phyloP scores from a whole-genome alignment of 1,139 yeast species.

The Suhomyces anneliseae region DNA sequence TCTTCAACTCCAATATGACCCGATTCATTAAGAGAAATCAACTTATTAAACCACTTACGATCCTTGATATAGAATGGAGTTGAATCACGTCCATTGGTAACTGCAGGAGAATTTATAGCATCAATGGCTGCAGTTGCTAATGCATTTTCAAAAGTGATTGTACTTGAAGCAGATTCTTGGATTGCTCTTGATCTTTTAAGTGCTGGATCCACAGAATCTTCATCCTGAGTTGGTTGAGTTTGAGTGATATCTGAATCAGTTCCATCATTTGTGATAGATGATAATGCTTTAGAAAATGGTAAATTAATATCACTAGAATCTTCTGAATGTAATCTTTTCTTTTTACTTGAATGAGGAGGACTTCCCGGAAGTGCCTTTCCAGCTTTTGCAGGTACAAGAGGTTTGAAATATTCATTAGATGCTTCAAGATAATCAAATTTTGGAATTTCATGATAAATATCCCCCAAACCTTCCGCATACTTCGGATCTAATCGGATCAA shows the following conservation, averaged over 20 bases:
- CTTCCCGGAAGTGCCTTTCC: constrained; percentile 11
- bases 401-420: constrained; percentile 30
- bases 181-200: constrained; percentile 25
- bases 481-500: constrained; percentile 30
- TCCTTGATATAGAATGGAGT: constrained; percentile 38
- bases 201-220: constrained; percentile 33
- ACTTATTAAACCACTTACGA: constrained; percentile 42
- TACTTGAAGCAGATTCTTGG: constrained; percentile 14
- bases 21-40: constrained; percentile 31
- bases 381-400: constrained; percentile 26
- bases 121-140: constrained; percentile 36
- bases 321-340: constrained; percentile 19
- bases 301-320: constrained; percentile 10
- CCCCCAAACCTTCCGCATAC: constrained; percentile 34
- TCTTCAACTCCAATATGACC: constrained; percentile 33
- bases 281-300: constrained; percentile 12
- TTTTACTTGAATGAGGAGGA: constrained; percentile 7
- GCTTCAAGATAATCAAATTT: constrained; percentile 36
- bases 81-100: constrained; percentile 24
- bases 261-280: constrained; percentile 11
- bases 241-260: constrained; percentile 9
- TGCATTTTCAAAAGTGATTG: constrained; percentile 31
- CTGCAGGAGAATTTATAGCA: constrained; percentile 36
- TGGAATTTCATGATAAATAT: constrained; percentile 33
- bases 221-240: constrained; percentile 16